A percentile compares a stretch with the other conserved stretches of the same genome.
Evolutionary conservation across 176 grass and related monocot species (phyloP).

Genomic region (Bothriochloa decipiens): DNA sequence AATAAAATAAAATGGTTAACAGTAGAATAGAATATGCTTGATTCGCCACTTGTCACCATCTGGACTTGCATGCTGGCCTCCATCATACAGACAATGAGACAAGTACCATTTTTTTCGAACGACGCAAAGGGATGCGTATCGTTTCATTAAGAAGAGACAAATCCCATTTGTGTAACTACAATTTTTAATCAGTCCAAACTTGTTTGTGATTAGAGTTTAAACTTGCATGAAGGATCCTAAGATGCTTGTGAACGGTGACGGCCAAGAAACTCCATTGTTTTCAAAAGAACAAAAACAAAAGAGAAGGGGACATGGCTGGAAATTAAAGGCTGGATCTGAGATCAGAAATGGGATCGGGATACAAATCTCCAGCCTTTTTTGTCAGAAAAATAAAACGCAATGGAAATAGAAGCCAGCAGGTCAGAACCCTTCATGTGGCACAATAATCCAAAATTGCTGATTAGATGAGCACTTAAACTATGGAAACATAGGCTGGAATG

Average conservation of each 20-base stretch:
- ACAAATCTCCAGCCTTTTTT: constrained; percentile 34
- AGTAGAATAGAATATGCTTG: neutral
- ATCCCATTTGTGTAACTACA: neutral
- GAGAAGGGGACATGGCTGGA: neutral
- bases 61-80: neutral
- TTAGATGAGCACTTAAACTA: constrained; percentile 39
- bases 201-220: neutral
- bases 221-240: neutral
- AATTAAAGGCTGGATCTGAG: constrained; percentile 33
- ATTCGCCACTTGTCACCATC: constrained; percentile 5
- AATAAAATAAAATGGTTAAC: neutral
- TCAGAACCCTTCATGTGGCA: constrained; percentile 37
- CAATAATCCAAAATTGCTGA: constrained; percentile 47
- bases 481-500: neutral
- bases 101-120: neutral
- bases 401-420: neutral
- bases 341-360: constrained; percentile 11
- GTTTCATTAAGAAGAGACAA: no score
- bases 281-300: neutral
- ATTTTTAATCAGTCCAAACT: neutral
- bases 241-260: neutral
- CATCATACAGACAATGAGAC: neutral
- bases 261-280: neutral
- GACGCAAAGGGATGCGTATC: no score
- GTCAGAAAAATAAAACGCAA: neutral